These are phyloP conservation scores for Gossypioides kirkii DNA, from an alignment of 345 rosid genomes.

Conservation along the genomic window DNA sequence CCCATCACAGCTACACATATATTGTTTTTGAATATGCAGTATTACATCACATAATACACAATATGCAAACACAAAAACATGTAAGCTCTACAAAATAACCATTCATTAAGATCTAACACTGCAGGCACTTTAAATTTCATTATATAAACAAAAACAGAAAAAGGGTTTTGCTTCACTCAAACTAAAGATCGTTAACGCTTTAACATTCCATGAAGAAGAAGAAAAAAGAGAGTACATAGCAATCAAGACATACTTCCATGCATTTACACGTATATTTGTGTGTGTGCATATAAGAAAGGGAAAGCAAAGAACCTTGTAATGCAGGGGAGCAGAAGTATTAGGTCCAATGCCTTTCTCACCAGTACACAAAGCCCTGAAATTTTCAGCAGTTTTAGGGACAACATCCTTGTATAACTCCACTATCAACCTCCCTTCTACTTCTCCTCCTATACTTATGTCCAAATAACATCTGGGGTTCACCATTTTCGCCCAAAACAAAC, in stretches of 20 bases:
- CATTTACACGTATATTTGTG: neutral
- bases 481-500: slow-evolving; percentile 31
- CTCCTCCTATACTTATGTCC: slow-evolving; percentile 89
- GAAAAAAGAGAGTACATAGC: neutral
- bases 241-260: neutral
- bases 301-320: slow-evolving; percentile 56
- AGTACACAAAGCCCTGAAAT: slow-evolving; percentile 89
- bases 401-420: slow-evolving; percentile 79
- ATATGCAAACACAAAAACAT: neutral
- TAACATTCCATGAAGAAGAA: slow-evolving; percentile 6
- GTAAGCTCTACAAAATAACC: neutral
- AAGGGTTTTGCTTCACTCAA: neutral
- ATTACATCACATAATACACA: neutral
- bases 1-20: neutral
- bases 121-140: neutral
- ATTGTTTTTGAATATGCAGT: too few relatives aligned
- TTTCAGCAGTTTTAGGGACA: slow-evolving; percentile 83
- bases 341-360: slow-evolving; percentile 92
- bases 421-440: slow-evolving; percentile 82
- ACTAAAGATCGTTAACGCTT: neutral
- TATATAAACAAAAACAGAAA: neutral
- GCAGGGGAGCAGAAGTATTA: slow-evolving; percentile 63
- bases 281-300: neutral
- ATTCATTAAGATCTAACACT: neutral
- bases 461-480: slow-evolving; percentile 63